Evolutionary conservation across 1,284 basidiomycete genomes (phyloP).

Genomic region (Boletellus deceptivus): DNA sequence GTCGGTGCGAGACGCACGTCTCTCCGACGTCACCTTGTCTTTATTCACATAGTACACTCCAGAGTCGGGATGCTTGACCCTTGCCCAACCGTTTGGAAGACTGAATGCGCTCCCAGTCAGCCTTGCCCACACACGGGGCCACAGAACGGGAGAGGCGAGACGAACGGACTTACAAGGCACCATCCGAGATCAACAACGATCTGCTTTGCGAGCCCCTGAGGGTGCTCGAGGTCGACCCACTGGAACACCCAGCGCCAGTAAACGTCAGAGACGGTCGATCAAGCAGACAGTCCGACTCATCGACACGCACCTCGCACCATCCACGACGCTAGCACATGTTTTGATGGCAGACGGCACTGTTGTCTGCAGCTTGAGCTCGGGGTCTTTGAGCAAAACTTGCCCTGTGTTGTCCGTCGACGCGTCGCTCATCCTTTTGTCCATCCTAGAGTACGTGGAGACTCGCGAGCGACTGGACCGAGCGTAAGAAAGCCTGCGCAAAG

Average conservation of each 20-base stretch:
- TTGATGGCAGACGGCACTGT: conserved; percentile 17
- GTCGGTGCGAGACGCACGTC: neutral
- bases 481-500: neutral
- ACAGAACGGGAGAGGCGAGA: neutral
- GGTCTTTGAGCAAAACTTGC: neutral
- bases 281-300: neutral
- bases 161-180: conserved; percentile 10
- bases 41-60: conserved; percentile 28
- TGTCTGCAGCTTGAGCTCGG: conserved; percentile 11
- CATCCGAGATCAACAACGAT: neutral
- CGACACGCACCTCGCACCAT: conserved; percentile 9
- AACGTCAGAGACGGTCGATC: neutral
- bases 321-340: neutral
- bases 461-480: too few relatives aligned
- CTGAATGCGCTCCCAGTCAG: conserved; percentile 7
- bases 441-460: too few relatives aligned
- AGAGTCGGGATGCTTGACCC: conserved; percentile 28
- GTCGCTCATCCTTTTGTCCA: conserved; percentile 6
- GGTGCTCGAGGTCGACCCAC: conserved; percentile 10
- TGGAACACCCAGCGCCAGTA: neutral
- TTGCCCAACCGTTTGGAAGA: conserved; percentile 24
- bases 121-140: neutral
- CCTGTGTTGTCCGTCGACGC: neutral
- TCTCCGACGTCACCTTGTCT: conserved; percentile 19
- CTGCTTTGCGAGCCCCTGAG: conserved; percentile 16